Evolutionary conservation across 2,329 filamentous ascomycete species (phyloP).

Genomic region (Myrmaecium sp.): DNA sequence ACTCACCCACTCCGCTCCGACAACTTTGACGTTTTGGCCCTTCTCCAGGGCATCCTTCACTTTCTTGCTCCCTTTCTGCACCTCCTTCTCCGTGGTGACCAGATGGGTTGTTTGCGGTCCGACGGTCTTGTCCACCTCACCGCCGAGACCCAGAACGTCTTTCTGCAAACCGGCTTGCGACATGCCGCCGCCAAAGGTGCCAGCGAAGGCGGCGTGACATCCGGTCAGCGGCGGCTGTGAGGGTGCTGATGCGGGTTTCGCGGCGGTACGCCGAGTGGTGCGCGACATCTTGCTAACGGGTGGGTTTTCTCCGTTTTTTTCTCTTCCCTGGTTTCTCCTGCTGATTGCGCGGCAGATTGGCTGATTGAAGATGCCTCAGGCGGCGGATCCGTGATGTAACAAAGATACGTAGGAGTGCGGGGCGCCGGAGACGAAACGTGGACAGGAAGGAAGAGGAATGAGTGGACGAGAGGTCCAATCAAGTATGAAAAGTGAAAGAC

Average conservation of each 20-base stretch:
- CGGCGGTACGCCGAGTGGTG: no score
- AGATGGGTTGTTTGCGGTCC: slow-evolving; percentile 37
- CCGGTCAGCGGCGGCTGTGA: slow-evolving; percentile 27
- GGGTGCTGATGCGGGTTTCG: slow-evolving; percentile 1
- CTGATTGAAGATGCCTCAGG: no score
- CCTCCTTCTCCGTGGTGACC: slow-evolving; percentile 38
- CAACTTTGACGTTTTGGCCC: slow-evolving; percentile 33
- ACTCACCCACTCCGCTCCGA: slow-evolving; percentile 45
- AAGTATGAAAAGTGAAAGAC: no score
- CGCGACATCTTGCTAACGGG: no score
- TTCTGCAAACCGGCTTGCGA: slow-evolving; percentile 35
- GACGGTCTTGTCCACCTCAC: slow-evolving; percentile 29
- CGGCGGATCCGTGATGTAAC: no score
- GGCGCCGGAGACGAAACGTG: no score
- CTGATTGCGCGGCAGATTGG: no score
- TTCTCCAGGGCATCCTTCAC: slow-evolving; percentile 33
- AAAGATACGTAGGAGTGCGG: no score
- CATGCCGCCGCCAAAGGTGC: slow-evolving; percentile 38
- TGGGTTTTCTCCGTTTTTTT: no score
- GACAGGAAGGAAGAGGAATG: no score
- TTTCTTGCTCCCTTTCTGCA: slow-evolving; percentile 33
- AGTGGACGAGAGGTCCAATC: no score
- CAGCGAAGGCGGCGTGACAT: slow-evolving; percentile 39
- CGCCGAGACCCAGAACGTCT: slow-evolving; percentile 34
- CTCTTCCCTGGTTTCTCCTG: no score